These are phyloP conservation scores for Aspergillus unguis DNA, from an alignment of 2,329 filamentous ascomycete species.

Conservation along the genomic window DNA sequence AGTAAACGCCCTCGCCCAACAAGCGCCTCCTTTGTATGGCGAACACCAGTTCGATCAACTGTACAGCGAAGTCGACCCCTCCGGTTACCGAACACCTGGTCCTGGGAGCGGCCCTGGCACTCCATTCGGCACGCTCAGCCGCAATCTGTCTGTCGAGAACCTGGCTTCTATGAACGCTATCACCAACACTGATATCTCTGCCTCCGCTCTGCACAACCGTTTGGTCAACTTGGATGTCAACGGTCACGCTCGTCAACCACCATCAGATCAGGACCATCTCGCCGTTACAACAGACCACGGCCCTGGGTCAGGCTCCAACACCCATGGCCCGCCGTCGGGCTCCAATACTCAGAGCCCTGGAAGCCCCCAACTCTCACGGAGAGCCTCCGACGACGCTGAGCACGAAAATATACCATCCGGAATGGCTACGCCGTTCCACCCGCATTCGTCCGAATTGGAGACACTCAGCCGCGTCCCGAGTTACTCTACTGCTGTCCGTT, in stretches of 20 bases:
- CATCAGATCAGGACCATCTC: conserved; percentile 24
- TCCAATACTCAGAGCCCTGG: conserved; percentile 27
- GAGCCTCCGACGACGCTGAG: conserved; percentile 48
- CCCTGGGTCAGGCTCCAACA: conserved; percentile 28
- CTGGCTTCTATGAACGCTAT: conserved; percentile 58
- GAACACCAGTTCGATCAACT: conserved; percentile 85
- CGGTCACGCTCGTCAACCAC: conserved; percentile 20
- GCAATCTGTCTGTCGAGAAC: conserved; percentile 78
- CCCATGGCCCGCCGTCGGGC: conserved; percentile 17
- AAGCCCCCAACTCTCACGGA: conserved; percentile 42
- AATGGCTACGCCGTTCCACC: conserved; percentile 40
- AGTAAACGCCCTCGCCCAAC: conserved; percentile 56
- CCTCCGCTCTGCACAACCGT: conserved; percentile 68
- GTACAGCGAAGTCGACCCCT: conserved; percentile 80
- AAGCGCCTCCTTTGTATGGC: conserved; percentile 89
- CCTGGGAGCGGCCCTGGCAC: conserved; percentile 69
- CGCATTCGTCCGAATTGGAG: conserved; percentile 55
- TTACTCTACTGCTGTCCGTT: conserved; percentile 69
- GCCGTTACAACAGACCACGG: conserved; percentile 31
- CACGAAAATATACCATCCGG: conserved; percentile 41
- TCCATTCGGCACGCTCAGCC: conserved; percentile 66
- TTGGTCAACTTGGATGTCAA: conserved; percentile 52
- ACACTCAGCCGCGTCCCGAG: conserved; percentile 72
- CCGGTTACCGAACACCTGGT: conserved; percentile 75
- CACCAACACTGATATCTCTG: conserved; percentile 54